A percentile compares a stretch with the other conserved stretches of the same genome.
These are phyloP conservation scores for Cryphonectria parasitica DNA, from an alignment of 2,329 filamentous ascomycete species.

Conservation along the genomic window DNA sequence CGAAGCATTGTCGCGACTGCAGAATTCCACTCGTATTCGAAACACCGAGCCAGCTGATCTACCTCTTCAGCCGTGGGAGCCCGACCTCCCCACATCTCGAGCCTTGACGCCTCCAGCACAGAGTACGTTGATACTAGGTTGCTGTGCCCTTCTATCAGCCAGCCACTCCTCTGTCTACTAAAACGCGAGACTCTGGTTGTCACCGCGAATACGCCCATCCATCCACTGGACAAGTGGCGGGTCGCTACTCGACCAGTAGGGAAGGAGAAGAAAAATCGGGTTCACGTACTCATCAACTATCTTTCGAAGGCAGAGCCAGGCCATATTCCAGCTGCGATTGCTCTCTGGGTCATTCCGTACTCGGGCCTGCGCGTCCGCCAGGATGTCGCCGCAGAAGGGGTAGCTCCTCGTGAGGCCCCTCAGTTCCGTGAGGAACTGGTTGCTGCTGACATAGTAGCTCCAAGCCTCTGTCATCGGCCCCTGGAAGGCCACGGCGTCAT, in stretches of 20 bases:
- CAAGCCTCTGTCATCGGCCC: conserved; percentile 72
- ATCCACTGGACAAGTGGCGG: neutral
- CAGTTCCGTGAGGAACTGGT: conserved; percentile 72
- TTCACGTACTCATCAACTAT: conserved; percentile 63
- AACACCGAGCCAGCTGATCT: conserved; percentile 62
- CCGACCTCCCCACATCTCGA: conserved; percentile 71
- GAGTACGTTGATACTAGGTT: conserved; percentile 66
- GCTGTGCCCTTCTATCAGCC: conserved; percentile 41
- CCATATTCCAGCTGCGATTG: conserved; percentile 75
- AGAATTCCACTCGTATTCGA: conserved; percentile 68
- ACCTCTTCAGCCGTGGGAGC: conserved; percentile 60
- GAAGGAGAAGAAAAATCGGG: neutral
- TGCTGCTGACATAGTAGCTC: conserved; percentile 71
- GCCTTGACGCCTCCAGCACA: conserved; percentile 60
- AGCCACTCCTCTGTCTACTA: neutral
- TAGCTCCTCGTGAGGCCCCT: conserved; percentile 68
- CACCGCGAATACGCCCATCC: neutral
- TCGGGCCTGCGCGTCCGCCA: conserved; percentile 67
- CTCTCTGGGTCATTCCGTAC: conserved; percentile 68
- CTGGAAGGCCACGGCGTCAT: conserved; percentile 62
- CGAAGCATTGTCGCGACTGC: conserved; percentile 69
- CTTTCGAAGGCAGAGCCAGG: conserved; percentile 72
- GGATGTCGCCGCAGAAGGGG: conserved; percentile 66
- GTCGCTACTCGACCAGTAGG: neutral
- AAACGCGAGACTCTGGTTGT: neutral